Evolutionary conservation across 2,329 filamentous ascomycete species (phyloP), one percentile per base, ranked within the genome.

Genomic region (Eutypella sp.): DNA sequence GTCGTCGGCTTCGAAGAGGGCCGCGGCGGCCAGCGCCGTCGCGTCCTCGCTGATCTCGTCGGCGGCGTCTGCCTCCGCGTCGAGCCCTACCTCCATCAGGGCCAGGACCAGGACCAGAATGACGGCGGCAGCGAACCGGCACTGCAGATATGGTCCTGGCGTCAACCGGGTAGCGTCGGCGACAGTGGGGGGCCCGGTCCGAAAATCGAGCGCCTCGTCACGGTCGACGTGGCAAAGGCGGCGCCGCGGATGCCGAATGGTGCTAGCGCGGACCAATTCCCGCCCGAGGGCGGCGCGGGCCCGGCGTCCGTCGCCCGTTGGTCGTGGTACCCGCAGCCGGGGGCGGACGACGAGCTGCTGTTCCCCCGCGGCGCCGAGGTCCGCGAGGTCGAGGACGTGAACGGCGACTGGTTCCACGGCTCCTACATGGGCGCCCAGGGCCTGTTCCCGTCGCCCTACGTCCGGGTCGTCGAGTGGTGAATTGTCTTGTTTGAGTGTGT

Each of bases 331-430:
- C 89, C 89, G 0, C 76, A 78, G 2, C 67, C 74, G 0, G 75
- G 69, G 0, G 78, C 78, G 1, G 73, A 72, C 18, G 87, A 96
- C 61, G 92, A 97, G 67, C 68, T 97, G 34, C 66, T 84, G 51
- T 96, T 97, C 56, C 92, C 92, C 0, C 83, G 82, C 42, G 84
- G 87, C 9, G 90, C 91, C 0, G 87, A 93, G 65, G 79, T 97
- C 13, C 76, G 77, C 6, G 92, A 97, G 69, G 81, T 86, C 31
- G 85, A 92, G 62, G 87, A 93, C 64, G 81, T 95, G 40, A 96
- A 96, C 63, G 87, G 85, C 16, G 90, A 96, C 63, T 97, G 91
- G 91, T 90, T 79, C 59, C 86, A 85, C 69, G 92, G 92, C 0
- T 82, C 82, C 23, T 96, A 95, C 71, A 90, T 89, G 68, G 90